These are phyloP conservation scores for Quercus wislizeni DNA, from an alignment of 306 rosid species.

Conservation along the genomic window DNA sequence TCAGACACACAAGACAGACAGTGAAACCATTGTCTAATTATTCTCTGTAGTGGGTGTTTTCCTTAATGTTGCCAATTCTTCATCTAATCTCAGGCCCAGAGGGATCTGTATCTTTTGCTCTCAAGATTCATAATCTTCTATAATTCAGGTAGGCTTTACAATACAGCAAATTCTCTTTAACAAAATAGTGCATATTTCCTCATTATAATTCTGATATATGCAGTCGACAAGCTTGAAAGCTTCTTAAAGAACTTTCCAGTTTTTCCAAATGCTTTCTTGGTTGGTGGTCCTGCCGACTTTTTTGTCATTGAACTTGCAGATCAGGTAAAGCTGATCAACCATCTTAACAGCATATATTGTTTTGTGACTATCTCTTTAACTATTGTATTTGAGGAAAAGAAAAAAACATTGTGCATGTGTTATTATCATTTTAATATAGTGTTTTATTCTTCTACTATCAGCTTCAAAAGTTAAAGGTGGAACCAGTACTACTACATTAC, in stretches of 20 bases:
- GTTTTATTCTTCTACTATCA: conserved; percentile 32
- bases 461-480: conserved; percentile 95
- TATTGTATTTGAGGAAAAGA: not conserved
- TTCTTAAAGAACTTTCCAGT: conserved; percentile 77
- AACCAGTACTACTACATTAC: conserved; percentile 93
- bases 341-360: not conserved
- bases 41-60: not conserved
- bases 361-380: not conserved
- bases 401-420: not conserved
- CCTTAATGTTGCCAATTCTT: not conserved
- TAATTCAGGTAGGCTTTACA: conserved; percentile 62
- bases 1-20: not conserved
- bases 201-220: conserved; percentile 29
- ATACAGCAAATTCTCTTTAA: conserved; percentile 14
- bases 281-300: conserved; percentile 85
- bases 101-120: conserved; percentile 89
- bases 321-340: conserved; percentile 47
- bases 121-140: conserved; percentile 88
- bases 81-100: conserved; percentile 67
- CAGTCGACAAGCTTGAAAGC: conserved; percentile 73
- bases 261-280: conserved; percentile 75
- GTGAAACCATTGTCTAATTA: not conserved
- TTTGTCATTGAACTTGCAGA: conserved; percentile 91
- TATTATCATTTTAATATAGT: not conserved
- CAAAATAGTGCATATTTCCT: conserved; percentile 15